Percentiles rank a stretch among this genome's conserved stretches.
phyloP scores from a whole-genome alignment of 371 early-diverging fungal species.

The Zopfochytrium polystomum region DNA sequence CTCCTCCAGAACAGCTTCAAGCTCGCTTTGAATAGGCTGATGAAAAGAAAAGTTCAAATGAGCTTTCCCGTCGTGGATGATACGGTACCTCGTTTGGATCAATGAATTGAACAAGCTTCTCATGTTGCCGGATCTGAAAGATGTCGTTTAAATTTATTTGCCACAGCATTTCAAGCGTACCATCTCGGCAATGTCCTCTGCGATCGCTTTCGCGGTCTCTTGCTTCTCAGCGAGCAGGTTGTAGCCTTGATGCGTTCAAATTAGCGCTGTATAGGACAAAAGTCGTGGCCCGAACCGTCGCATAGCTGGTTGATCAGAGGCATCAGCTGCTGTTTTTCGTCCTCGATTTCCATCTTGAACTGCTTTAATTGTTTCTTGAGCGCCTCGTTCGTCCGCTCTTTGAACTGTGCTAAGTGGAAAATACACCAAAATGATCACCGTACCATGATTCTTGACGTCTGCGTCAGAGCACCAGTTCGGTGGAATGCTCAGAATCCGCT shows the following conservation, averaged over 20 bases:
- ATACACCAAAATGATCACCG: background rate
- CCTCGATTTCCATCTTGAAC: slow-evolving; percentile 20
- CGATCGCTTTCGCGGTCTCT: slow-evolving; percentile 2
- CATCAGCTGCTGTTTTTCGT: slow-evolving; percentile 11
- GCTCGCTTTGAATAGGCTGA: no score
- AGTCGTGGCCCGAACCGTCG: slow-evolving; percentile 7
- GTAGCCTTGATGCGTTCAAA: background rate
- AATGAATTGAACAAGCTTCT: background rate
- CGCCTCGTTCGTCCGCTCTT: slow-evolving; percentile 13
- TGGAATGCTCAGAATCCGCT: slow-evolving; percentile 41
- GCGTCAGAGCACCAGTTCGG: slow-evolving; percentile 20
- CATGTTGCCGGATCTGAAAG: background rate
- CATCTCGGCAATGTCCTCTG: slow-evolving; percentile 1
- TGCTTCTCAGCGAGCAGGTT: background rate
- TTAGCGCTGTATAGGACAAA: background rate
- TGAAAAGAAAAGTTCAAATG: no score
- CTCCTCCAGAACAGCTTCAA: no score
- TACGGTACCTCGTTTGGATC: no score
- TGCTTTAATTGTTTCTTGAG: slow-evolving; percentile 21
- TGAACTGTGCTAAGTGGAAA: background rate
- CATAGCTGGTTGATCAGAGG: slow-evolving; percentile 9
- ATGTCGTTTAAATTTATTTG: background rate
- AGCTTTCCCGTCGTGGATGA: no score
- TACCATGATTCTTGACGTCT: slow-evolving; percentile 3
- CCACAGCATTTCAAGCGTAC: background rate